Percentiles rank a stretch among this genome's conserved stretches.
Evolutionary conservation across 305 asterid species (phyloP).

Genomic region (Fraxinus xanthoxyloides): DNA sequence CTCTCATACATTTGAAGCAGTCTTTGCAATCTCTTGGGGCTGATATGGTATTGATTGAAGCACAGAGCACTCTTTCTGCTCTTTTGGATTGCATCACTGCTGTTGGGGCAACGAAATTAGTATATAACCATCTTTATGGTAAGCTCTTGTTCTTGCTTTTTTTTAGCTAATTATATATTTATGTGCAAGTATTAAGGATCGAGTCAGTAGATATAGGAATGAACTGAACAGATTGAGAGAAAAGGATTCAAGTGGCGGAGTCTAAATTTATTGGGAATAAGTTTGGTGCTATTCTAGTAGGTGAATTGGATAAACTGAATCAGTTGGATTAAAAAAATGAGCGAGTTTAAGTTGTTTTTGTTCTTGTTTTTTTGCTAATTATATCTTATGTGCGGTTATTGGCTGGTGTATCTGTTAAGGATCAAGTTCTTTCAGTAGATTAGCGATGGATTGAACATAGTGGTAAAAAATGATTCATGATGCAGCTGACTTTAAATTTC

Average conservation of each 20-base stretch:
- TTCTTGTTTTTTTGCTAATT: background rate
- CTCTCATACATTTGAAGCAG: conserved; percentile 65
- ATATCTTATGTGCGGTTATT: background rate
- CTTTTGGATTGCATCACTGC: conserved; percentile 58
- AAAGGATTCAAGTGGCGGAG: background rate
- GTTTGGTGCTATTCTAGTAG: background rate
- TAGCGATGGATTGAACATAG: background rate
- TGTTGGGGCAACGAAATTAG: conserved; percentile 73
- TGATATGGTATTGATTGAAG: conserved; percentile 58
- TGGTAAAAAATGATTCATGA: background rate
- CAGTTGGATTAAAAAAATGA: background rate
- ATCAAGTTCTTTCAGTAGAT: background rate
- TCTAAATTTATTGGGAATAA: background rate
- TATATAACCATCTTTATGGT: conserved; percentile 88
- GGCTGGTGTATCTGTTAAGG: background rate
- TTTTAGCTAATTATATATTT: background rate
- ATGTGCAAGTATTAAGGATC: background rate
- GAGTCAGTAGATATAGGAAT: background rate
- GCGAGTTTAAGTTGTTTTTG: background rate
- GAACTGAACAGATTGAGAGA: background rate
- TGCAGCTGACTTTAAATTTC: background rate
- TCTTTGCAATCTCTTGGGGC: conserved; percentile 84
- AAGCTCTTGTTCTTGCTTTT: conserved; percentile 9
- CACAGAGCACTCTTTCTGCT: conserved; percentile 67
- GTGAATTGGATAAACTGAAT: background rate